Base-by-base conservation (phyloP, 1,139 yeast species). In the Geotrichum citri-aurantii region DNA sequence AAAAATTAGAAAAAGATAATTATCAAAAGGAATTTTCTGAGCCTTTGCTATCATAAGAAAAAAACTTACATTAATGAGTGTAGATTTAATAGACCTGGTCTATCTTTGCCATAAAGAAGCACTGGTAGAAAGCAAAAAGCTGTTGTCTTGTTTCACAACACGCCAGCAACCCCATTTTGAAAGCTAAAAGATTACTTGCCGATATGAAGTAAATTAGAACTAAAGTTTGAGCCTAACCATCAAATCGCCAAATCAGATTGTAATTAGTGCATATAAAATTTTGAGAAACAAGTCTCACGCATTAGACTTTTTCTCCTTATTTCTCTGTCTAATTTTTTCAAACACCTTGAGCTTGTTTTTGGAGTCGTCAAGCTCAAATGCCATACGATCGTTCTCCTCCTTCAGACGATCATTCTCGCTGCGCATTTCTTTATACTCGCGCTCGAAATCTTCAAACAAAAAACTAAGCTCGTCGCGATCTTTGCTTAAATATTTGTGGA, bases 401-500 rank as follows among this genome's bases (percentile, higher is more conserved):
- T 40, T 44, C 14, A 52, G 17, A 5, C 27, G 27, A 17, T 52
- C 54, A 24, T 52, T 52, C 17, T 52, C 40, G 12, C 46, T 37
- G 11, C 33, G 44, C 2, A 42, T 17, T n/a, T 52, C 47, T 19
- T 26, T 8, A 19, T 26, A 27, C 42, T 52, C 54, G 27, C 46
- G 44, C 40, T 52, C 54, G 26, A 52, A 3, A 14, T 52, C 54
- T 42, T 24, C 26, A 27, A 52, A 42, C 3, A 52, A 24, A 8
- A 26, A 48, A n/a, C 49, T 33, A 6, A 52, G 26, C 14, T 52
- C 54, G 26, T 52, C 54, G 12, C 54, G 48, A 12, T 52, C 54
- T 48, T 27, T 31, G 31, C 17, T 17, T n/a, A 52, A 49, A 27
- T 52, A 52, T 23, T 52, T 42, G 42, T 52, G 54, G 10, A 52